Evolutionary conservation across 306 rosid genomes (phyloP).

Genomic region (Medicago lupulina): DNA sequence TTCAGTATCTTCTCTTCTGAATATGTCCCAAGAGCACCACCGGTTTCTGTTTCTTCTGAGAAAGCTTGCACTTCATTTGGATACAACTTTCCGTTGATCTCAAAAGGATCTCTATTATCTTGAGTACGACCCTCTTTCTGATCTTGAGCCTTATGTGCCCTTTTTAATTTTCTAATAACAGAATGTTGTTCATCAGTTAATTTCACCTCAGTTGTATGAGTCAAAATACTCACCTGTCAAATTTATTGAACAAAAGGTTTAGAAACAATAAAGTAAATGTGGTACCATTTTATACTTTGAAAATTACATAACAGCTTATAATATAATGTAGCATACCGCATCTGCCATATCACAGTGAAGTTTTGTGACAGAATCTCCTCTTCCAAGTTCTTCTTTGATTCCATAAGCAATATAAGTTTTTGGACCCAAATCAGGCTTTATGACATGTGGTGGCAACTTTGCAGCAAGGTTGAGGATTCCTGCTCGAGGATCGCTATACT

Average conservation of each 20-base stretch:
- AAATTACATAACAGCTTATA: not conserved
- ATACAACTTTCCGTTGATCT: constrained; percentile 21
- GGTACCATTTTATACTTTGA: not conserved
- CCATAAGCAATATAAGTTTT: constrained; percentile 86
- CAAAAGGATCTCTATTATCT: constrained; percentile 1
- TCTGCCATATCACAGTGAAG: constrained; percentile 89
- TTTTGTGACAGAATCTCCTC: constrained; percentile 88
- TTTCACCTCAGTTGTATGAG: constrained; percentile 62
- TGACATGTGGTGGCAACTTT: constrained; percentile 65
- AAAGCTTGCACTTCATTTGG: constrained; percentile 25
- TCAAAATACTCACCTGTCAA: constrained; percentile 72
- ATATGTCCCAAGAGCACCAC: constrained; percentile 83
- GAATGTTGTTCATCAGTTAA: constrained; percentile 43
- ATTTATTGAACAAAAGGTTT: constrained; percentile 5
- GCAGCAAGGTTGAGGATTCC: constrained; percentile 83
- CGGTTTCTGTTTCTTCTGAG: constrained; percentile 38
- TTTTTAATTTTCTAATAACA: constrained; percentile 53
- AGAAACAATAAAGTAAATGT: too few relatives aligned
- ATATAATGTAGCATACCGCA: constrained; percentile 58
- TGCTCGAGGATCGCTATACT: constrained; percentile 68
- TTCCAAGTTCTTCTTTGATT: constrained; percentile 70
- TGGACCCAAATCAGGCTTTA: constrained; percentile 88
- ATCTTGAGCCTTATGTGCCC: constrained; percentile 62
- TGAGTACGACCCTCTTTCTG: constrained; percentile 29
- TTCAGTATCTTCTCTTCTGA: constrained; percentile 67